Conservation (phyloP, 805 yeast species). For the Wickerhamiella cacticola region DNA sequence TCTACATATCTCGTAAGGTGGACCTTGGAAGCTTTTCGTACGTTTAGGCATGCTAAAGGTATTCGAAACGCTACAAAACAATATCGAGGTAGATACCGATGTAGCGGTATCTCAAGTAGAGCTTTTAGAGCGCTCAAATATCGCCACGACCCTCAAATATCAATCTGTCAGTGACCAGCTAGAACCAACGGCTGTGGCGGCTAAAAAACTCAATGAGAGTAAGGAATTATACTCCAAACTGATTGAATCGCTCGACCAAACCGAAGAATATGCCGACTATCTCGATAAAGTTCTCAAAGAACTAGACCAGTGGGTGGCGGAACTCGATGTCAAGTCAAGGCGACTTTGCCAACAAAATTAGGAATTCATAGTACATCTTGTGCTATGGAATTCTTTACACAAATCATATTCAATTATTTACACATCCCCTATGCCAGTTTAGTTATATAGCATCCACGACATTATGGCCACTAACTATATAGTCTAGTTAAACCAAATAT, state of each 20-base stretch:
- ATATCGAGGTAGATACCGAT: conserved; percentile 12
- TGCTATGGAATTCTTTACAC: too few relatives aligned
- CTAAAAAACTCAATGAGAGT: not conserved
- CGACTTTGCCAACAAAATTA: not conserved
- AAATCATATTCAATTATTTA: too few relatives aligned
- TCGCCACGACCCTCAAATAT: conserved; percentile 8
- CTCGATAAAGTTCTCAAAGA: conserved; percentile 1
- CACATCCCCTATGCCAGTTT: too few relatives aligned
- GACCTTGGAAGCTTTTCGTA: too few relatives aligned
- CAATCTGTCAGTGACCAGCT: conserved; percentile 10
- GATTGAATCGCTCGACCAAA: conserved; percentile 2
- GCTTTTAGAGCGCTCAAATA: conserved; percentile 11
- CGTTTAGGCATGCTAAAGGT: conserved; percentile 7
- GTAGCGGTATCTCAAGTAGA: conserved; percentile 8
- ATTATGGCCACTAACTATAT: not conserved
- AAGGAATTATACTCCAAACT: not conserved
- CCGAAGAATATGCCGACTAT: conserved; percentile 4
- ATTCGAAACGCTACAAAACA: conserved; percentile 12
- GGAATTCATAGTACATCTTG: not conserved
- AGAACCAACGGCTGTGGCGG: not conserved
- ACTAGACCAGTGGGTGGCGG: conserved; percentile 11
- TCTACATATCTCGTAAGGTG: too few relatives aligned
- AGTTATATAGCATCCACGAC: too few relatives aligned
- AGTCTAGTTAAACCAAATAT: too few relatives aligned
- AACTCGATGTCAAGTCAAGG: conserved; percentile 12